A percentile compares a stretch with the other conserved stretches of the same genome.
Conservation (phyloP, 768 basidiomycete species). For the Amanita rubescens region DNA sequence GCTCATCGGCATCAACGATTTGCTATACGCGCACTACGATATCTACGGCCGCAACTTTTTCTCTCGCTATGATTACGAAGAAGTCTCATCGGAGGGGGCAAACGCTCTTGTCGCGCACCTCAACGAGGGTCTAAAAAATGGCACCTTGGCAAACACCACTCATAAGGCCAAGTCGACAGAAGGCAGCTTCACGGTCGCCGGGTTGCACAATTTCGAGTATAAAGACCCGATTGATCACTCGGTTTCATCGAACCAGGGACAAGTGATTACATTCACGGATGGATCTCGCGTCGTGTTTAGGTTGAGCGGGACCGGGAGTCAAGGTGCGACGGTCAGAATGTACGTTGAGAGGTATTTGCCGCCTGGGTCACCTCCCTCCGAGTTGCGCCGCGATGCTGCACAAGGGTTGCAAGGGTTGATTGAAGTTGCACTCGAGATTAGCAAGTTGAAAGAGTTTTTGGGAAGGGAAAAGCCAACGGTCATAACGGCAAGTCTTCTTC, state of each 20-base stretch:
- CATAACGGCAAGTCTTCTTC: slow-evolving; percentile 64
- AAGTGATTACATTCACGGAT: slow-evolving; percentile 86
- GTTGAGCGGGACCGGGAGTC: slow-evolving; percentile 91
- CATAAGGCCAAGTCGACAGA: slow-evolving; percentile 62
- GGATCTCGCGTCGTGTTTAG: slow-evolving; percentile 95
- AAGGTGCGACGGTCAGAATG: slow-evolving; percentile 93
- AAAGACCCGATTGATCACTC: slow-evolving; percentile 97
- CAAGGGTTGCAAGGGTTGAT: slow-evolving; percentile 93
- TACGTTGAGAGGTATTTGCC: slow-evolving; percentile 93
- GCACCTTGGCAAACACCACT: slow-evolving; percentile 59
- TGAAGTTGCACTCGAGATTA: slow-evolving; percentile 84
- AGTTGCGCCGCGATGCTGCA: slow-evolving; percentile 68
- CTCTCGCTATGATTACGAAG: slow-evolving; percentile 99
- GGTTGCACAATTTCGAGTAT: slow-evolving; percentile 87
- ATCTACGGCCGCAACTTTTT: slow-evolving; percentile 97
- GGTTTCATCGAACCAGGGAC: slow-evolving; percentile 91
- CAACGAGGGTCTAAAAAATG: slow-evolving; percentile 58
- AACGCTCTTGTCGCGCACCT: slow-evolving; percentile 76
- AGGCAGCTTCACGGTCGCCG: slow-evolving; percentile 68
- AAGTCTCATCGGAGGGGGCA: slow-evolving; percentile 88
- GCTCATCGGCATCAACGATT: slow-evolving; percentile 84
- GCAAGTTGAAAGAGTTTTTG: slow-evolving; percentile 80
- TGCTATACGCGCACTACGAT: slow-evolving; percentile 81
- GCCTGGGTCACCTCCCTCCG: slow-evolving; percentile 57
- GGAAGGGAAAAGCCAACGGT: slow-evolving; percentile 90